These are phyloP conservation scores for Hyaloscypha bicolor DNA, from an alignment of 495 filamentous ascomycete genomes.

Conservation along the genomic window DNA sequence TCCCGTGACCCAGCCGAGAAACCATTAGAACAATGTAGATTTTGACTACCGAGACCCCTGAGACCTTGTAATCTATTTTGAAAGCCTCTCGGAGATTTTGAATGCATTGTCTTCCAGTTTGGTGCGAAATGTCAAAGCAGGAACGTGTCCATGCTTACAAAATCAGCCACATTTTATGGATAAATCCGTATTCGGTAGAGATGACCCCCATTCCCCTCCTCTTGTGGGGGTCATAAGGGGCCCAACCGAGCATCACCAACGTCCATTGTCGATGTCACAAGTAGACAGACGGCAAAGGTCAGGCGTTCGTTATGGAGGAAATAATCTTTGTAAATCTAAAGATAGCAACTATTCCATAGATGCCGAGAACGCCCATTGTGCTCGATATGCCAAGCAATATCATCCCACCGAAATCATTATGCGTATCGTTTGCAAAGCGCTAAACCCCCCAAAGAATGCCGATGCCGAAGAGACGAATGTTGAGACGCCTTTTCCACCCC, in stretches of 20 bases:
- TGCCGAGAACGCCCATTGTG: slow-evolving; percentile 24
- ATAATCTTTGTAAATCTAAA: slow-evolving; percentile 26
- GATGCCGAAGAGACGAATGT: slow-evolving; percentile 20
- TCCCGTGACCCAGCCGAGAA: neutral
- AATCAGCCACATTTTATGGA: neutral
- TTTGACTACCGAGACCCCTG: neutral
- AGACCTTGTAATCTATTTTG: neutral
- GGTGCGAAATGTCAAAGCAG: neutral
- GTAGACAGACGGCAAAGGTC: neutral
- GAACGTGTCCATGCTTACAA: neutral
- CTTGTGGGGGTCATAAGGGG: slow-evolving; percentile 7
- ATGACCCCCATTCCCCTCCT: slow-evolving; percentile 1
- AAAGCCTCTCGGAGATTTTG: neutral
- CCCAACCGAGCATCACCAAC: neutral
- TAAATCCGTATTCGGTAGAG: slow-evolving; percentile 1
- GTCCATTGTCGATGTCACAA: neutral
- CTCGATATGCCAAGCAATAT: slow-evolving; percentile 32
- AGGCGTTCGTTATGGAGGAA: slow-evolving; percentile 1
- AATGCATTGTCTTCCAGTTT: neutral
- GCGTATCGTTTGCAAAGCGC: slow-evolving; percentile 21
- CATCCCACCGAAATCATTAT: slow-evolving; percentile 26
- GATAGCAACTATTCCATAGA: slow-evolving; percentile 24
- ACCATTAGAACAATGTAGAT: neutral
- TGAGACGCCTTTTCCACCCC: slow-evolving; percentile 33
- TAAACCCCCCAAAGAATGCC: slow-evolving; percentile 22